A percentile compares a stretch with the other conserved stretches of the same genome.
Conservation (phyloP, 2,329 filamentous ascomycete genomes). For the Verticillium albo-atrum region DNA sequence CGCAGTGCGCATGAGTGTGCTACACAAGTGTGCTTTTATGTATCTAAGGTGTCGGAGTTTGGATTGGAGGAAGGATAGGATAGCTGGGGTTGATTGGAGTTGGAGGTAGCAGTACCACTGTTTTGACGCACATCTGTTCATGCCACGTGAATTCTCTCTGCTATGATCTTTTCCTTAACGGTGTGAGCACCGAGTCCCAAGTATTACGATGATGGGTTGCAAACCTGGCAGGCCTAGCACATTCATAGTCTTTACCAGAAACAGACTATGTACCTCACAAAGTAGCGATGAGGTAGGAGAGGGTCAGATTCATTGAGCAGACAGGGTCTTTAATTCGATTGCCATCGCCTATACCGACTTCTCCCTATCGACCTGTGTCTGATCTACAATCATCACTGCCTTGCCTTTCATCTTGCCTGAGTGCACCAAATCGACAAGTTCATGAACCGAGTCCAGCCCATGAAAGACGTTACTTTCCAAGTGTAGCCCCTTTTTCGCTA, state of each 20-base stretch:
- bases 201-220: no score
- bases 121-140: no score
- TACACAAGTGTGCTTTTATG: background rate
- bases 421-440: conserved; percentile 44
- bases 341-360: no score
- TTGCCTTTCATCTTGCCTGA: conserved; percentile 52
- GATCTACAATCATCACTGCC: conserved; percentile 46
- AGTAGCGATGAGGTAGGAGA: no score
- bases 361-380: conserved; percentile 23
- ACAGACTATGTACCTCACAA: no score
- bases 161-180: no score
- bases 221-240: no score
- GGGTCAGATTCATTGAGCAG: no score
- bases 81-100: background rate
- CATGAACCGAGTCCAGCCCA: conserved; percentile 45
- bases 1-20: background rate
- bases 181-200: no score
- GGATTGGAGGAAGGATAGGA: background rate
- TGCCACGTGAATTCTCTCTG: no score
- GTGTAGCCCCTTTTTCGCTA: conserved; percentile 39
- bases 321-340: no score
- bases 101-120: background rate
- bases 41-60: background rate
- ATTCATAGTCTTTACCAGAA: no score
- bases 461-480: conserved; percentile 47